phyloP scores from a whole-genome alignment of 2,329 filamentous ascomycete genomes.

The Magnaporthiopsis incrustans region DNA sequence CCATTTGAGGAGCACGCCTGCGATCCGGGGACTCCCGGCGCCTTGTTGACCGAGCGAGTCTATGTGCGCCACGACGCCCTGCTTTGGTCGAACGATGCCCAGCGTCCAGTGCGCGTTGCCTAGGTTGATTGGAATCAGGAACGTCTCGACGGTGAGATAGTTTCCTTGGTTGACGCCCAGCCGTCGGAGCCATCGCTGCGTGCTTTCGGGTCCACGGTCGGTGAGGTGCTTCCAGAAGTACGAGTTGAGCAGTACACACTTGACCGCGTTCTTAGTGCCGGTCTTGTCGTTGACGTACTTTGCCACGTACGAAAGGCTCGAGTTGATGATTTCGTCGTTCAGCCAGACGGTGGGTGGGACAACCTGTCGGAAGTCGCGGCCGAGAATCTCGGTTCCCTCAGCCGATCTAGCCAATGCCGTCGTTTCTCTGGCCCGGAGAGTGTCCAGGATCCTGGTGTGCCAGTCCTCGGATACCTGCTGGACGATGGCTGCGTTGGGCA shows the following conservation, averaged over 20 bases:
- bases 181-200: slow-evolving; percentile 49
- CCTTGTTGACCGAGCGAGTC: slow-evolving; percentile 52
- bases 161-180: slow-evolving; percentile 50
- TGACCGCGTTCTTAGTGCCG: slow-evolving; percentile 47
- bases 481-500: slow-evolving; percentile 18
- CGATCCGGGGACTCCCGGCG: slow-evolving; percentile 26
- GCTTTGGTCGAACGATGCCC: slow-evolving; percentile 54
- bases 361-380: slow-evolving; percentile 57
- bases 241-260: slow-evolving; percentile 55
- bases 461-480: slow-evolving; percentile 27
- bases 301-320: slow-evolving; percentile 53
- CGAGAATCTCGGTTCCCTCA: slow-evolving; percentile 41
- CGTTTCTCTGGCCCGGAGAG: slow-evolving; percentile 25
- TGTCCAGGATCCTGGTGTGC: slow-evolving; percentile 26
- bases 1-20: slow-evolving; percentile 41
- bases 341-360: slow-evolving; percentile 55
- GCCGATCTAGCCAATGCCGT: slow-evolving; percentile 35
- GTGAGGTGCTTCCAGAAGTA: slow-evolving; percentile 55
- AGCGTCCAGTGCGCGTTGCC: slow-evolving; percentile 60
- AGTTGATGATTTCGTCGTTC: slow-evolving; percentile 70
- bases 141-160: slow-evolving; percentile 55
- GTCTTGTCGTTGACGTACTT: slow-evolving; percentile 48
- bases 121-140: slow-evolving; percentile 63
- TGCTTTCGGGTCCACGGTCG: slow-evolving; percentile 36
- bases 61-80: slow-evolving; percentile 56